These are phyloP conservation scores for Isochrysis galbana DNA, from an alignment of 78 protist species.

Conservation along the genomic window DNA sequence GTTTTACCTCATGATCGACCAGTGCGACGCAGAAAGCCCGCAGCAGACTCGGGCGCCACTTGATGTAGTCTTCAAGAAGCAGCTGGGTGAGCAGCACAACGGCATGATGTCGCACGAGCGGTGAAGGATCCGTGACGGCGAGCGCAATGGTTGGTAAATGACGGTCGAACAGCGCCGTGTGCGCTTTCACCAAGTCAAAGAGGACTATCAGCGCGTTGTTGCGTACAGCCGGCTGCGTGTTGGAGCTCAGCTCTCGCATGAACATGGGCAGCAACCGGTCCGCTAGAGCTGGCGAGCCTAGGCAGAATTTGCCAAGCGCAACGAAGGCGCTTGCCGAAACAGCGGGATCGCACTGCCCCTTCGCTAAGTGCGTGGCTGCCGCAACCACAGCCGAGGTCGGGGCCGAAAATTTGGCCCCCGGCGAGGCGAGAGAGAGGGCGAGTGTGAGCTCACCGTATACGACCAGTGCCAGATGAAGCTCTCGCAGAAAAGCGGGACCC, in stretches of 20 bases:
- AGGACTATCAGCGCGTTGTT: constrained; percentile 22
- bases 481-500: too few relatives aligned
- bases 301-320: constrained; percentile 4
- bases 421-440: background rate
- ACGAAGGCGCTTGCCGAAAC: background rate
- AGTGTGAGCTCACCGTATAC: background rate
- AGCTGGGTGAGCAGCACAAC: background rate
- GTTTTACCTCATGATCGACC: background rate
- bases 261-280: background rate
- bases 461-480: background rate
- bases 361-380: background rate
- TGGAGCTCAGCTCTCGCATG: background rate
- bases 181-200: background rate
- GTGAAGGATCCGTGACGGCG: background rate
- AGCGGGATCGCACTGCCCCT: background rate
- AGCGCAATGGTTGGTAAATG: background rate
- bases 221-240: background rate
- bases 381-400: background rate
- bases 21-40: background rate
- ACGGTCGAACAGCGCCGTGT: constrained; percentile 6
- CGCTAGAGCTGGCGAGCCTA: background rate
- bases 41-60: background rate
- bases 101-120: constrained; percentile 5
- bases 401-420: background rate
- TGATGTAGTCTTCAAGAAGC: background rate